Base-by-base conservation (phyloP, 192 early-diverging fungal genomes). In the Spinellus fusiger region DNA sequence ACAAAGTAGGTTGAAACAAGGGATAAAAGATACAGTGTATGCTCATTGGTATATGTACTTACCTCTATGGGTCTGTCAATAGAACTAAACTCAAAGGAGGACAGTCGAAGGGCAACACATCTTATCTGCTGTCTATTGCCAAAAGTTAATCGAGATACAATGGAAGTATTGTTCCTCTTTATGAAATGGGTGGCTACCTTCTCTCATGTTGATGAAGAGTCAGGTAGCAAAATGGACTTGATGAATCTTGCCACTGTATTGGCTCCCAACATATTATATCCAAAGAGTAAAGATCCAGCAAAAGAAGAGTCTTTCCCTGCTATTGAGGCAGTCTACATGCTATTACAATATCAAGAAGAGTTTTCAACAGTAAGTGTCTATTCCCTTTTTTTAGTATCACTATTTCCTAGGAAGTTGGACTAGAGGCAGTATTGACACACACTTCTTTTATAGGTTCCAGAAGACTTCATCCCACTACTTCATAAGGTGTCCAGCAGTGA, bases 241-340 rank as follows among this genome's bases (percentile, higher is more conserved):
- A 78, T 80, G 34, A 99, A 97, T 61, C 63, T 99, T 59, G 90
- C 95, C 1, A 99, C 93, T 0, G 90, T 99, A 3, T 89, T 99
- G 49, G 87, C 93, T 10, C 96, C 96, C 48, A 98, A 95, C 61
- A 87, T 99, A 23, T 74, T 97, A 20, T 95, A 93, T 59, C 84
- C 89, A 3, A 90, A 92, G 66, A 81, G 84, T 52, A 91, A 91
- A 69, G 94, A 93, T 65, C 85, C 90, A 2, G 73, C 76, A 28
- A 84, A 89, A 25, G 86, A 86, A 49, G 84, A 91, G 35, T 86
- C 85, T 50, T 86, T 83, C 55, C 72, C 77, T 10, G 85, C 85
- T 4, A 87, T 86, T 55, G 77, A 80, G 44, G 85, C 85, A 20
- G 78, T 89, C 8, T 80, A 85, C 65, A 79, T 80, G 56, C 62